Conservation (phyloP, 495 filamentous ascomycete genomes). For the Amphirosellinia nigrospora region DNA sequence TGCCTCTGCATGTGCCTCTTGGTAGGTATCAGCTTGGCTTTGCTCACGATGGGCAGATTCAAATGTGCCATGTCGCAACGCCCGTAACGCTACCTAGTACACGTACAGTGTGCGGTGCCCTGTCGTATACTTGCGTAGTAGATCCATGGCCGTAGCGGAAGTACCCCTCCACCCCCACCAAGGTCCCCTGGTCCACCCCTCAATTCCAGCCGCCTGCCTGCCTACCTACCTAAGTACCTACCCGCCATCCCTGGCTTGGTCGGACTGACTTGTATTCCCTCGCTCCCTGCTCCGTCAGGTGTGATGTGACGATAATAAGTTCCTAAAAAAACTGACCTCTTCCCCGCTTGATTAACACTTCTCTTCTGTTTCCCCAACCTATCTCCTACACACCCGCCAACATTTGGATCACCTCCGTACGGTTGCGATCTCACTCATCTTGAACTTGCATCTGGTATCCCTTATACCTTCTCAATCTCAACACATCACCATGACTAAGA, state of each 20-base stretch:
- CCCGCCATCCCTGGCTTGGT: not conserved
- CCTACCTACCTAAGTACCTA: too few relatives aligned
- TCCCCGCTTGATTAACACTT: conserved; percentile 21
- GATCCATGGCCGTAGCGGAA: not conserved
- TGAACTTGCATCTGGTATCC: not conserved
- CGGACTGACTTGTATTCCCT: not conserved
- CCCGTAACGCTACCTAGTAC: not conserved
- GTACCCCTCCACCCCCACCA: conserved; percentile 9
- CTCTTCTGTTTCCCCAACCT: not conserved
- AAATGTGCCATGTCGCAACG: not conserved
- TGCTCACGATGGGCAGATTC: not conserved
- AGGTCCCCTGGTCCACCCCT: conserved; percentile 4
- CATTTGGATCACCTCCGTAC: not conserved
- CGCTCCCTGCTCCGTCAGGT: not conserved
- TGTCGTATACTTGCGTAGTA: not conserved
- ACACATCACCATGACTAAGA: conserved; percentile 66
- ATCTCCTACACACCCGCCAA: conserved; percentile 5
- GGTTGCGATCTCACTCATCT: not conserved
- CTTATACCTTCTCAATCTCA: not conserved
- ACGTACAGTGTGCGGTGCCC: not conserved
- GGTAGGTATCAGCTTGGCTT: conserved; percentile 13
- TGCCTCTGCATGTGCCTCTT: not conserved
- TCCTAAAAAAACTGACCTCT: conserved; percentile 22
- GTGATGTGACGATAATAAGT: conserved; percentile 18
- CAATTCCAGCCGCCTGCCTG: conserved; percentile 8